A percentile compares a stretch with the other conserved stretches of the same genome.
These are phyloP conservation scores for Boletus smithii DNA, from an alignment of 1,284 basidiomycete species.

Conservation along the genomic window DNA sequence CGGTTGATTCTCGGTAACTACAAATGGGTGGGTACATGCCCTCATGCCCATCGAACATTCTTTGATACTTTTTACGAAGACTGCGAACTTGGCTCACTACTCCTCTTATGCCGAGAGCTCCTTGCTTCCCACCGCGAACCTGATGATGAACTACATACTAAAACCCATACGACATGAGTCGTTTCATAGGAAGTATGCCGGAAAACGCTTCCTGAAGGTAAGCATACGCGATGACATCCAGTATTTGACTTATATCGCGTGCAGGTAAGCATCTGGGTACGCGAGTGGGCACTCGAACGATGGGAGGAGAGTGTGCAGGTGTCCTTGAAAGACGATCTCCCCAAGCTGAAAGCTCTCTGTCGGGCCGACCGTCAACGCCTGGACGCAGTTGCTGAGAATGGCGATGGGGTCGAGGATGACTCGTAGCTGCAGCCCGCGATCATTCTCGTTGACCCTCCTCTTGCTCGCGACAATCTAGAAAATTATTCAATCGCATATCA, in stretches of 20 bases:
- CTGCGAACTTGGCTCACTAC: slow-evolving; percentile 87
- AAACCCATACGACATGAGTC: slow-evolving; percentile 71
- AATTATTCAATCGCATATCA: slow-evolving; percentile 25
- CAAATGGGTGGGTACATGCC: slow-evolving; percentile 68
- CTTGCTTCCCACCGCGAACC: slow-evolving; percentile 82
- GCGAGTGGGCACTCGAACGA: slow-evolving; percentile 59
- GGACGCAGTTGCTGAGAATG: slow-evolving; percentile 23
- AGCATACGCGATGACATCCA: neutral
- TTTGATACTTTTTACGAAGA: slow-evolving; percentile 43
- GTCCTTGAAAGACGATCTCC: slow-evolving; percentile 49
- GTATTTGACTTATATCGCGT: slow-evolving; percentile 3
- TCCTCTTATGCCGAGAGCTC: slow-evolving; percentile 86
- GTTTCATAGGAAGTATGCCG: slow-evolving; percentile 81
- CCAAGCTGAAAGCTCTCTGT: slow-evolving; percentile 51
- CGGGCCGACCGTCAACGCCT: slow-evolving; percentile 36
- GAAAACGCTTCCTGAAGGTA: slow-evolving; percentile 85
- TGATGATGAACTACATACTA: slow-evolving; percentile 92
- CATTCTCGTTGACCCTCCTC: neutral
- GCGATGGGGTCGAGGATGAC: slow-evolving; percentile 15
- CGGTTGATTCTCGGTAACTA: slow-evolving; percentile 79
- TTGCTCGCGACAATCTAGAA: slow-evolving; percentile 17
- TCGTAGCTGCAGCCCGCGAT: slow-evolving; percentile 18
- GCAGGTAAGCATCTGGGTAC: slow-evolving; percentile 58
- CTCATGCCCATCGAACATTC: neutral
- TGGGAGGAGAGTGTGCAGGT: slow-evolving; percentile 58